Conservation (phyloP, 371 early-diverging fungal genomes). For the Homolaphlyctis polyrhiza region DNA sequence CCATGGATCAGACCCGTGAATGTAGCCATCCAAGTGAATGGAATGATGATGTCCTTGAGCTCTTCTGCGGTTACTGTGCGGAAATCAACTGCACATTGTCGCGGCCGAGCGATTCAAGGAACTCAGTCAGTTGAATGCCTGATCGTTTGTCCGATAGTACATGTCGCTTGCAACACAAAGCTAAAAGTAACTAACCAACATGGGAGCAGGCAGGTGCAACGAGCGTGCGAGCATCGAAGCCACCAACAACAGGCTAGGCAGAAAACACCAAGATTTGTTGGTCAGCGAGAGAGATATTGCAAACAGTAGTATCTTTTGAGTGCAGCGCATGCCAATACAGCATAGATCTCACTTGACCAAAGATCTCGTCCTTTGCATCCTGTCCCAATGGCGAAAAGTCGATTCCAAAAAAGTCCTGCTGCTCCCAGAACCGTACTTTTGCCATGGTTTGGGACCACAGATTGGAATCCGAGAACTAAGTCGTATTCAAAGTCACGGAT, state of each 20-base stretch:
- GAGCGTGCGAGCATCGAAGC: constrained; percentile 81
- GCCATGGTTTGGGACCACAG: constrained; percentile 91
- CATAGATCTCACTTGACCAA: constrained; percentile 49
- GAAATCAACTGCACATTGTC: constrained; percentile 64
- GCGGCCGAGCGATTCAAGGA: neutral
- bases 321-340: too few relatives aligned
- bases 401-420: constrained; percentile 84
- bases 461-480: constrained; percentile 39
- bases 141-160: too few relatives aligned
- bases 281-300: too few relatives aligned
- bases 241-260: constrained; percentile 85
- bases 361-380: constrained; percentile 81
- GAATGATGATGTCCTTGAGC: constrained; percentile 77
- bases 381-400: constrained; percentile 79
- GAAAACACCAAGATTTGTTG: neutral
- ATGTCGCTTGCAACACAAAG: neutral
- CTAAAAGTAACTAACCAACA: constrained; percentile 13
- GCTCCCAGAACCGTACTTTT: constrained; percentile 73
- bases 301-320: too few relatives aligned
- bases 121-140: neutral
- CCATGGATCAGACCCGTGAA: constrained; percentile 92
- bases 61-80: constrained; percentile 68
- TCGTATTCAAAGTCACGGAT: neutral
- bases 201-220: constrained; percentile 57
- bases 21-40: constrained; percentile 71